phyloP scores from a whole-genome alignment of 192 early-diverging fungal genomes.

The Linderina pennispora region DNA sequence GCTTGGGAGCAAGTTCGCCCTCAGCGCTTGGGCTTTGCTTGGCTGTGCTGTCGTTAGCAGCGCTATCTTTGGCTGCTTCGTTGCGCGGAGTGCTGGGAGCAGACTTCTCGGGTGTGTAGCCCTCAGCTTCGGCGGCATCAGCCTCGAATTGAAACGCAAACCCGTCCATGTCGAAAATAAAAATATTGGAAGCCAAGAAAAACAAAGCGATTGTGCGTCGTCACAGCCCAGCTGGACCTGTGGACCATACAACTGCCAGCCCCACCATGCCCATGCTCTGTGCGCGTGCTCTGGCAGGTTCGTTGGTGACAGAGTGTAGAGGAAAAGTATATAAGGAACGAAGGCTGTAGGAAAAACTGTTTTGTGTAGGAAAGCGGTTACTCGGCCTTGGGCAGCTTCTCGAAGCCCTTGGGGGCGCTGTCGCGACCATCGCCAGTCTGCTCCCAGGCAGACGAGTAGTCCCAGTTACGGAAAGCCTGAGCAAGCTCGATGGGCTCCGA shows the following conservation, averaged over 20 bases:
- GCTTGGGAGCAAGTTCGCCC: too few relatives aligned
- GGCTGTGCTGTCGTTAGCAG: too few relatives aligned
- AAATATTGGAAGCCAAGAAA: constrained; percentile 1
- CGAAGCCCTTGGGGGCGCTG: constrained; percentile 43
- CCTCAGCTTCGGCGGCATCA: constrained; percentile 39
- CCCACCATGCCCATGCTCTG: too few relatives aligned
- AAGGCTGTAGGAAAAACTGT: background rate
- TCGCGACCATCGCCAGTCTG: constrained; percentile 62
- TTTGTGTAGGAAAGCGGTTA: background rate
- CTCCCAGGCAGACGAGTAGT: constrained; percentile 94
- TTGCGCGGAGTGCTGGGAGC: constrained; percentile 5
- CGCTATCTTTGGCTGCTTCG: background rate
- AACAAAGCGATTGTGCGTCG: background rate
- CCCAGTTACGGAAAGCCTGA: constrained; percentile 95
- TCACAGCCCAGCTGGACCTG: background rate
- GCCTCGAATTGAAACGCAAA: constrained; percentile 25
- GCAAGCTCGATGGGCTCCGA: constrained; percentile 93
- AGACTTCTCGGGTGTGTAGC: constrained; percentile 7
- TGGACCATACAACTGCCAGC: too few relatives aligned
- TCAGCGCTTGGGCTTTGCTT: too few relatives aligned
- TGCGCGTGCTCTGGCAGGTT: constrained; percentile 4
- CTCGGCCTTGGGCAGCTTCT: constrained; percentile 10
- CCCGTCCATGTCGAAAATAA: constrained; percentile 23
- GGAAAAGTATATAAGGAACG: background rate
- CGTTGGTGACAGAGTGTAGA: background rate